Percentiles rank a stretch among this genome's conserved stretches.
Conservation (phyloP, 1,139 yeast genomes). For the Yamadazyma sp. region DNA sequence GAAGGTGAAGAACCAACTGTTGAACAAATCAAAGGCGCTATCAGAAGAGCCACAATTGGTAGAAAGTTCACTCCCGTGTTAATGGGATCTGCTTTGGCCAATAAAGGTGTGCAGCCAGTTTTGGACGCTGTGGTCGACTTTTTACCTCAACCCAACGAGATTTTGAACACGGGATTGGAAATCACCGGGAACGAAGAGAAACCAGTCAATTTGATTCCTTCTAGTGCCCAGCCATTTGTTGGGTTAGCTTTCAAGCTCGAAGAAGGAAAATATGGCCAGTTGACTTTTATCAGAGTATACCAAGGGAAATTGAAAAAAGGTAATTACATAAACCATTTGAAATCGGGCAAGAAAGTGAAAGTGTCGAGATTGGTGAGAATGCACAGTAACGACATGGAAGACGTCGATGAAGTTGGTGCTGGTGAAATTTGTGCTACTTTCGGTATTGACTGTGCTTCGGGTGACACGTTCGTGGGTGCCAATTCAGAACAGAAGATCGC, state of each 20-base stretch:
- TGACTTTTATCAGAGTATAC: constrained; percentile 93
- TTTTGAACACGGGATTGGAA: constrained; percentile 87
- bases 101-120: constrained; percentile 92
- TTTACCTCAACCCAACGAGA: constrained; percentile 92
- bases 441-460: constrained; percentile 99
- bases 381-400: constrained; percentile 99
- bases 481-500: constrained; percentile 77
- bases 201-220: constrained; percentile 74
- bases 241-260: constrained; percentile 97
- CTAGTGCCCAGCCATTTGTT: constrained; percentile 78
- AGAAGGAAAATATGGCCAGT: constrained; percentile 97
- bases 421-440: constrained; percentile 99
- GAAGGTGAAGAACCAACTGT: constrained; percentile 87
- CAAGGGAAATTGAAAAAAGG: constrained; percentile 96
- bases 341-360: constrained; percentile 91
- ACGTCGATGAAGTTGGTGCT: constrained; percentile 90
- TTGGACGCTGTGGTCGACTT: constrained; percentile 95
- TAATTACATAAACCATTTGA: constrained; percentile 80
- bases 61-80: constrained; percentile 96
- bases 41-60: constrained; percentile 94
- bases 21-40: constrained; percentile 82
- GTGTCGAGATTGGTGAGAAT: constrained; percentile 95
- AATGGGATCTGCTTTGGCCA: constrained; percentile 98
- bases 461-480: constrained; percentile 83
- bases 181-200: constrained; percentile 50